These are phyloP conservation scores for Phlebiopsis gigantea DNA, from an alignment of 768 basidiomycete genomes.

Conservation along the genomic window DNA sequence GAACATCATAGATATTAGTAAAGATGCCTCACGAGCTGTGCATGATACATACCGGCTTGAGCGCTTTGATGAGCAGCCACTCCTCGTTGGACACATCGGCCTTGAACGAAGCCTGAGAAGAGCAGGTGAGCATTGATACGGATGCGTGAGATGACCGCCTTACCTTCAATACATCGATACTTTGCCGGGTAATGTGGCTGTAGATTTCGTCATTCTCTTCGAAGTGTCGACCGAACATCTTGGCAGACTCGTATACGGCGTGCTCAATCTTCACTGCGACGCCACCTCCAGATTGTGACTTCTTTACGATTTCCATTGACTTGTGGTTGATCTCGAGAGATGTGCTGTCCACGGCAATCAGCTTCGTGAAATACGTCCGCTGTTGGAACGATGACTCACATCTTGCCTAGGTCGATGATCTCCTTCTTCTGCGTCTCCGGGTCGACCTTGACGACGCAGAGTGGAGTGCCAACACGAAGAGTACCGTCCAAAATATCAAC, in stretches of 20 bases:
- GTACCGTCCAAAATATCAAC: constrained; percentile 94
- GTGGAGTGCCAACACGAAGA: constrained; percentile 85
- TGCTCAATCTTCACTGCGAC: constrained; percentile 99
- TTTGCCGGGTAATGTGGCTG: constrained; percentile 85
- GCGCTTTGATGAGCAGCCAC: constrained; percentile 85
- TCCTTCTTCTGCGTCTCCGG: constrained; percentile 85
- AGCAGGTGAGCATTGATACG: not conserved
- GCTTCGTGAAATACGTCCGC: not conserved
- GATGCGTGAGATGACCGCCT: constrained; percentile 31
- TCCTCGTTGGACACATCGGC: constrained; percentile 86
- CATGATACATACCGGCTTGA: constrained; percentile 61
- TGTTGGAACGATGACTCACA: constrained; percentile 47
- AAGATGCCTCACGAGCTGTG: not conserved
- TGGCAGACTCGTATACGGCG: constrained; percentile 91
- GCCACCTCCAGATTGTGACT: constrained; percentile 89
- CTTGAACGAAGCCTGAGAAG: constrained; percentile 54
- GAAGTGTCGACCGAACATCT: constrained; percentile 95
- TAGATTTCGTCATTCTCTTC: constrained; percentile 93
- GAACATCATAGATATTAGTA: too few relatives aligned
- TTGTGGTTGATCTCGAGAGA: constrained; percentile 98
- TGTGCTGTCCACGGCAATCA: constrained; percentile 47
- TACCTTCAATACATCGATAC: constrained; percentile 90
- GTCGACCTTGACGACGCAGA: constrained; percentile 94
- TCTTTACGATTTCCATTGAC: constrained; percentile 80
- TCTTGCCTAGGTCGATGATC: constrained; percentile 87